Evolutionary conservation across 371 early-diverging fungal species (phyloP), one percentile per base, ranked within the genome.

Genomic region (Apophysomyces variabilis): DNA sequence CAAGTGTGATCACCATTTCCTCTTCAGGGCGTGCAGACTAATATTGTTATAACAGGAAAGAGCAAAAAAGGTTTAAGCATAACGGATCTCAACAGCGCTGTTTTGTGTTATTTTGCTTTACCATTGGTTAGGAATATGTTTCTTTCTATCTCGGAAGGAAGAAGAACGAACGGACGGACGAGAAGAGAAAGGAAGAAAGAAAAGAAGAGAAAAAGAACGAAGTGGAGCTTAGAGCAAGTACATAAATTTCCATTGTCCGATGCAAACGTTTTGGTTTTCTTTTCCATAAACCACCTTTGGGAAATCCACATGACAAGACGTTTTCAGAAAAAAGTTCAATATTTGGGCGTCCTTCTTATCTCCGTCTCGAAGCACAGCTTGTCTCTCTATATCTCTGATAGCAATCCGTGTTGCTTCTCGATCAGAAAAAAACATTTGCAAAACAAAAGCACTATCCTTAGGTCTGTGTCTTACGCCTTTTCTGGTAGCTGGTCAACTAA

Each of bases 271-370:
- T 5, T 44, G 8, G 16, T 62, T 41, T 41, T 62, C 37, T 61
- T 63, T 59, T 59, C 38, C 38, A 36, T 58, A 35, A 44, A 7
- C 38, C 39, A 57, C 60, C 58, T 45, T 61, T 66, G 67, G 46
- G 61, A 70, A 68, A 64, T 61, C 58, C 71, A 72, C 69, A 72
- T 77, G 75, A 70, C 63, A 44, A 58, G 21, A 50, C 21, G 21
- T n/a, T 50, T 50, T 50, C 54, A 21, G 21, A 26, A 50, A 50
- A 50, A 50, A 50, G 21, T 16, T 21, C 54, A 50, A 50, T 21
- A 36, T 37, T 67, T 38, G 26, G 43, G 26, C 35, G 26, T 62
- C 43, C 45, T 36, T 44, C 50, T 12, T 35, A 32, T 47, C 46
- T 62, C 21, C 36, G 44, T 45, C 50, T 14, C 38, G 38, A 38